phyloP scores from a whole-genome alignment of 441 rosid species.

The Sinapis alba region DNA sequence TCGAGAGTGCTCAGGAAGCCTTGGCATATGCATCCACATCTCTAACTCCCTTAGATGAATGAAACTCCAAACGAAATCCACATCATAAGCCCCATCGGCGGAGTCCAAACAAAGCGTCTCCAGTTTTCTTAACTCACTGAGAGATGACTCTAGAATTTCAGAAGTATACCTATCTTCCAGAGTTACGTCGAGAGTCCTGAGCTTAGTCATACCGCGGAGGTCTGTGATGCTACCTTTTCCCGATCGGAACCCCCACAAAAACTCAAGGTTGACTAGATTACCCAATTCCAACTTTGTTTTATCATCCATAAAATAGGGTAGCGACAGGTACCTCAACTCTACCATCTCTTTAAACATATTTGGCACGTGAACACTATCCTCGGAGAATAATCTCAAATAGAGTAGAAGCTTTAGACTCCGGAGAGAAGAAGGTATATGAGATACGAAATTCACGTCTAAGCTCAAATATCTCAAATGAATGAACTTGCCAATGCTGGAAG shows the following conservation, averaged over 20 bases:
- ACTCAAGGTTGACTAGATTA: constrained; percentile 20
- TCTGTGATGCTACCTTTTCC: neutral
- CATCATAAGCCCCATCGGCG: neutral
- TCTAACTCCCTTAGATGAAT: neutral
- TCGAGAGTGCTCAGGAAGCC: neutral
- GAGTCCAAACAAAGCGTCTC: neutral
- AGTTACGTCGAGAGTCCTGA: neutral
- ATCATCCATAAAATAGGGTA: neutral
- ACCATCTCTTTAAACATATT: constrained; percentile 32
- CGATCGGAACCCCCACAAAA: neutral
- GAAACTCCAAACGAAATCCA: neutral
- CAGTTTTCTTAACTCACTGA: neutral
- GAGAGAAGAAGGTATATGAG: constrained; percentile 22
- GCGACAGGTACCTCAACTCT: constrained; percentile 15
- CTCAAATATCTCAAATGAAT: constrained; percentile 35
- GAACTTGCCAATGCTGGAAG: constrained; percentile 30
- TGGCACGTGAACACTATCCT: neutral
- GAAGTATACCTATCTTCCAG: neutral
- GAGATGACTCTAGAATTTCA: neutral
- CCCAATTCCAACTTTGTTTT: constrained; percentile 23
- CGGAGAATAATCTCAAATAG: neutral
- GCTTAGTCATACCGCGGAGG: constrained; percentile 14
- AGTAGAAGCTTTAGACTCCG: constrained; percentile 17
- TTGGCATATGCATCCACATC: constrained; percentile 7
- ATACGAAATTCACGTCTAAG: neutral